phyloP scores from a whole-genome alignment of 108 stramenopile species.

The Cyclotella sp. region DNA sequence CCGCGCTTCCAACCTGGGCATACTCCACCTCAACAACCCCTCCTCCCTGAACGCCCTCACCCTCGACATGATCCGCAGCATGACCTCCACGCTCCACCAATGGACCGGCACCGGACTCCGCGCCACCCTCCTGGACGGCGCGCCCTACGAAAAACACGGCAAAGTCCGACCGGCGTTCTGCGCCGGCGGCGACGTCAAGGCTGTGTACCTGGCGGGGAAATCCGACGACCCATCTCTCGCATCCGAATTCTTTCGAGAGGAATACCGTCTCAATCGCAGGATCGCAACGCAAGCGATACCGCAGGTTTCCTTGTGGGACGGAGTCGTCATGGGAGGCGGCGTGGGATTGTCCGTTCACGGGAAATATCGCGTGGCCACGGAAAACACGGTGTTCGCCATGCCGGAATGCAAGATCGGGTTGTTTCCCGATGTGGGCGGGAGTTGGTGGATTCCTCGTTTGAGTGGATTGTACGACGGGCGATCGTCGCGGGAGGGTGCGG shows the following conservation, averaged over 20 bases:
- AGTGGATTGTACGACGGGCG: conserved; percentile 33
- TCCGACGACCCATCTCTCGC: conserved; percentile 35
- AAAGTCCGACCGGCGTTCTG: conserved; percentile 80
- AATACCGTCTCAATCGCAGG: conserved; percentile 87
- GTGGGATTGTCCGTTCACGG: conserved; percentile 95
- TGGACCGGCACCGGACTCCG: conserved; percentile 56
- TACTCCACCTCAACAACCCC: conserved; percentile 77
- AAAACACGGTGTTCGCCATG: conserved; percentile 95
- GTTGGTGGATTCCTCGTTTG: conserved; percentile 89
- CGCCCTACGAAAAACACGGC: conserved; percentile 51
- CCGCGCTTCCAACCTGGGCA: conserved; percentile 62
- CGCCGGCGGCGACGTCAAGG: conserved; percentile 95
- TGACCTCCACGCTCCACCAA: conserved; percentile 58
- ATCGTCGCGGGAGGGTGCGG: conserved; percentile 15
- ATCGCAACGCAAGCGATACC: conserved; percentile 66
- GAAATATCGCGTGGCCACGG: conserved; percentile 92
- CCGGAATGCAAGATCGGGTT: conserved; percentile 98
- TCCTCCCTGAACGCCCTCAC: conserved; percentile 44
- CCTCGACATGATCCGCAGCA: conserved; percentile 41
- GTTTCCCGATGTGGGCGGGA: conserved; percentile 97
- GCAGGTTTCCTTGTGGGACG: conserved; percentile 95
- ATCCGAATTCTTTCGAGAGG: conserved; percentile 85
- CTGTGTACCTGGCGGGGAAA: conserved; percentile 60
- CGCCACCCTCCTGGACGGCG: conserved; percentile 62
- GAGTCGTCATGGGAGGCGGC: conserved; percentile 99